These are phyloP conservation scores for Letharia columbiana DNA, from an alignment of 495 filamentous ascomycete genomes.

Conservation along the genomic window DNA sequence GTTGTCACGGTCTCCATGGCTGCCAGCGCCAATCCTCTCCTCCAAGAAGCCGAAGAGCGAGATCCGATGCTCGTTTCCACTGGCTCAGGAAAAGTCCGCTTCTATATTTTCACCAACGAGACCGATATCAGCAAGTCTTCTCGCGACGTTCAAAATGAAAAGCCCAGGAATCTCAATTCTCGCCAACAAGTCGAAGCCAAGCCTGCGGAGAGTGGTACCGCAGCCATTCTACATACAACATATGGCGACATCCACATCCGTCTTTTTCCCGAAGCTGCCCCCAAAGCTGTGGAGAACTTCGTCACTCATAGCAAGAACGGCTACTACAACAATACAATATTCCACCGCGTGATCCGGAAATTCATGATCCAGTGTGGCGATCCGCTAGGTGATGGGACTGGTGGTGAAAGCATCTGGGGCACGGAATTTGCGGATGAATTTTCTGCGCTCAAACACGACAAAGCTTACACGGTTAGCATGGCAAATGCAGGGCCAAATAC, in stretches of 20 bases:
- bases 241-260: slow-evolving; percentile 93
- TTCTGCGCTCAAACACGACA: slow-evolving; percentile 82
- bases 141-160: slow-evolving; percentile 93
- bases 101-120: slow-evolving; percentile 97
- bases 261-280: slow-evolving; percentile 85
- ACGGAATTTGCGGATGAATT: slow-evolving; percentile 95
- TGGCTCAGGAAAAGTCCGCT: slow-evolving; percentile 79
- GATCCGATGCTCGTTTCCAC: slow-evolving; percentile 85
- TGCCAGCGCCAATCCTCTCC: slow-evolving; percentile 81
- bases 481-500: slow-evolving; percentile 86
- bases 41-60: slow-evolving; percentile 83
- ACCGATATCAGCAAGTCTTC: slow-evolving; percentile 72
- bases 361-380: slow-evolving; percentile 98
- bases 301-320: slow-evolving; percentile 78
- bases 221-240: slow-evolving; percentile 83
- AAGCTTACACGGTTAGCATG: slow-evolving; percentile 93
- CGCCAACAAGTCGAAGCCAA: slow-evolving; percentile 48
- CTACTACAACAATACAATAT: slow-evolving; percentile 96
- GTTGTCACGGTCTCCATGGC: slow-evolving; percentile 97
- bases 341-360: slow-evolving; percentile 94
- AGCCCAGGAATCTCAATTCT: slow-evolving; percentile 51
- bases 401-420: slow-evolving; percentile 96
- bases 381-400: slow-evolving; percentile 88
- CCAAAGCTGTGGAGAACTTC: slow-evolving; percentile 98
- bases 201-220: slow-evolving; percentile 58